These are phyloP conservation scores for Bolboschoenus planiculmis DNA, from an alignment of 176 grass and related monocot species.

Conservation along the genomic window DNA sequence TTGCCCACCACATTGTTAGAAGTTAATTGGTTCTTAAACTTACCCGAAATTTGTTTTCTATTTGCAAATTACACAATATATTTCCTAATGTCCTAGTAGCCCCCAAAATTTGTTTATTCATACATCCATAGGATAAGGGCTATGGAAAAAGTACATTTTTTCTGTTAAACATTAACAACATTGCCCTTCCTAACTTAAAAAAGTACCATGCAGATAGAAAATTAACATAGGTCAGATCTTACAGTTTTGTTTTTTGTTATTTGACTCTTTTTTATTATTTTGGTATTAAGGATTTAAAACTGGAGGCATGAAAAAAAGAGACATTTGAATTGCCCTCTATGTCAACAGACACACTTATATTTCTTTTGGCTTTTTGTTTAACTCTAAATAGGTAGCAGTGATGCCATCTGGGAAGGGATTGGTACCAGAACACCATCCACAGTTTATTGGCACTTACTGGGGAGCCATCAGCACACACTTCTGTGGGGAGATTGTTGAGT, in stretches of 20 bases:
- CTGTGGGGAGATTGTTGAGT: slow-evolving; percentile 81
- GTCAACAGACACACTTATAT: neutral
- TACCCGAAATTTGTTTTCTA: neutral
- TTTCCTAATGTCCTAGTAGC: neutral
- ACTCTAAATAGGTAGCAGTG: slow-evolving; percentile 27
- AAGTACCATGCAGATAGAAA: neutral
- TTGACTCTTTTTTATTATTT: neutral
- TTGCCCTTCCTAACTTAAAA: neutral
- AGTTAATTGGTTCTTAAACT: neutral
- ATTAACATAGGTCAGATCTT: neutral
- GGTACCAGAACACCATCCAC: slow-evolving; percentile 56
- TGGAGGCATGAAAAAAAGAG: neutral
- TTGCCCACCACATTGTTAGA: neutral
- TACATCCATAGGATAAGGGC: neutral
- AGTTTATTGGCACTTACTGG: slow-evolving; percentile 90
- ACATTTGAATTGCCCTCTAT: neutral
- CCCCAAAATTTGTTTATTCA: neutral
- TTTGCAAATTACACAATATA: neutral
- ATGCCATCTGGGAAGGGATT: slow-evolving; percentile 71
- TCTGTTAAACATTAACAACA: neutral
- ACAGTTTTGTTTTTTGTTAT: neutral
- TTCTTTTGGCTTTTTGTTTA: neutral
- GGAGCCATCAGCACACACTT: slow-evolving; percentile 57
- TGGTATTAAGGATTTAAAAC: neutral
- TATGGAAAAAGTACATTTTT: neutral